Conservation (phyloP, 352 stramenopile species). For the Pythium dissotocum region DNA sequence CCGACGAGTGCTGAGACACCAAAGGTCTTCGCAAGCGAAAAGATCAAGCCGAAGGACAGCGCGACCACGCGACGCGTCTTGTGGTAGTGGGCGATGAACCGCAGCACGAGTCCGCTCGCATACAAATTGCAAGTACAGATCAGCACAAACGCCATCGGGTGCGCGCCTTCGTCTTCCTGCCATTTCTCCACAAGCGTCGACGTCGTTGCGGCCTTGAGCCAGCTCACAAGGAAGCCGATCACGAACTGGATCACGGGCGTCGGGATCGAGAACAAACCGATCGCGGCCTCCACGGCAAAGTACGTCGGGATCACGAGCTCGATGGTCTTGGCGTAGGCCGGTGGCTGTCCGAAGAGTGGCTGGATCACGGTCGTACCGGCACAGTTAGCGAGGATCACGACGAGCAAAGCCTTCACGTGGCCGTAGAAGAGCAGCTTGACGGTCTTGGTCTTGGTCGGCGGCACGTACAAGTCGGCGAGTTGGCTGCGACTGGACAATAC, state of each 20-base stretch:
- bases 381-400: slow-evolving; percentile 60
- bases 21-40: slow-evolving; percentile 49
- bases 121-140: slow-evolving; percentile 74
- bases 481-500: slow-evolving; percentile 53
- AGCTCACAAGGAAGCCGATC: slow-evolving; percentile 61
- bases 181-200: slow-evolving; percentile 66
- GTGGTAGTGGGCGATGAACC: slow-evolving; percentile 55
- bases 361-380: slow-evolving; percentile 67
- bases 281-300: slow-evolving; percentile 40
- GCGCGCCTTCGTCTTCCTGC: slow-evolving; percentile 42
- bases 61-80: slow-evolving; percentile 36
- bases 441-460: slow-evolving; percentile 37
- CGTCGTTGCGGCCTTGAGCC: slow-evolving; percentile 75
- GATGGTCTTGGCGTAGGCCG: slow-evolving; percentile 61
- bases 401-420: slow-evolving; percentile 49
- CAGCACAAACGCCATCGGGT: slow-evolving; percentile 59
- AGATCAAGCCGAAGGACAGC: slow-evolving; percentile 38
- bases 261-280: slow-evolving; percentile 46
- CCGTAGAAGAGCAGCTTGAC: slow-evolving; percentile 32
- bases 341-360: slow-evolving; percentile 51
- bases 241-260: slow-evolving; percentile 46
- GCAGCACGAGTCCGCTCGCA: slow-evolving; percentile 58
- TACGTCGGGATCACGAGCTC: slow-evolving; percentile 64
- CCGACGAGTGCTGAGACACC: slow-evolving; percentile 43
- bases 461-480: slow-evolving; percentile 43